Evolutionary conservation across 2,329 filamentous ascomycete genomes (phyloP), one percentile per base, ranked within the genome.

Genomic region (Fusarium fracticaudum): DNA sequence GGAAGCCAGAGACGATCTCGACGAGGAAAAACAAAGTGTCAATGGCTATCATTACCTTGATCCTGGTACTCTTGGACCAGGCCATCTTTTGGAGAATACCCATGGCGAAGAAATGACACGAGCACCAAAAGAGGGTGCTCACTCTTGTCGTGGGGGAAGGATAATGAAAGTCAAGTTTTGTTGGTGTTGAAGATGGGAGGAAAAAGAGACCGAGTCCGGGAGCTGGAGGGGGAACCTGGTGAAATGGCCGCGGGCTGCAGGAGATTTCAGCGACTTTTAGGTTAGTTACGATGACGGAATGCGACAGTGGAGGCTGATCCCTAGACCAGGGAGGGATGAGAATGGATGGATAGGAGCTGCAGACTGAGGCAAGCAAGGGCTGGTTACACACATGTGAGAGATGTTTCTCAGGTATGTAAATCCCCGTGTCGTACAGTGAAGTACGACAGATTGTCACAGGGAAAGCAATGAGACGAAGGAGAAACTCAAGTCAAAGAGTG

Each of bases 21-120:
- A 98, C 86, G 54, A 98, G 84, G 85, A 99, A 98, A 86, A 99
- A 99, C 45, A 89, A 88, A 60, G 91, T 88, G 84, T 98, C 96
- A 80, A 99, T 97, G 73, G 86, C 92, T 82, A 99, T 91, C 88
- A 99, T 94, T 82, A 98, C 92, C 84, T 93, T 90, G 82, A 99
- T 98, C 83, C 96, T 92, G 78, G 92, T 94, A 76, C 93, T 93
- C 84, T 99, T 99, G 80, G 95, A 97, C 88, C 96, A 93, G 74
- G 89, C 93, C 94, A 97, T 97, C 69, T 81, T 83, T 57, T 79
- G 74, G 65, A 80, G 63, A 73, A 79, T 62, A 69, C 76, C 76
- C 81, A 82, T 82, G 73, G 68, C 59, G 75, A 60, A 60, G 50
- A 33, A 60, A 73, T 50, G 33, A 64, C 60, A 29, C 50, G 26